These are phyloP conservation scores for Debaryomyces udenii DNA, from an alignment of 1,139 yeast genomes.

Conservation along the genomic window DNA sequence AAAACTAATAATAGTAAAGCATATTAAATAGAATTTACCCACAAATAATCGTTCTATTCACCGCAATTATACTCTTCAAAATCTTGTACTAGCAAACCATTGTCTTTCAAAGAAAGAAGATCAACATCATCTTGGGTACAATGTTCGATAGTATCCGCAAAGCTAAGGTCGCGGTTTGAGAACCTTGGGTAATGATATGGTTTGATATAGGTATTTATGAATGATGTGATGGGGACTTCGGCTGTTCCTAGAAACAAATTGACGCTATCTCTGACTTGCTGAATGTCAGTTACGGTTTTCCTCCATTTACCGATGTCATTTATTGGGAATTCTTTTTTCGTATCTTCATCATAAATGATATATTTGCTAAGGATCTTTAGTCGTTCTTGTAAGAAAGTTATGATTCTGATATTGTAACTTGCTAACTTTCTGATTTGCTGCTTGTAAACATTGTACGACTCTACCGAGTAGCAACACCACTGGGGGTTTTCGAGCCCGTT, in stretches of 20 bases:
- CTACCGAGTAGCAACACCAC: constrained; percentile 16
- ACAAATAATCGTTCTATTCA: too few species aligned
- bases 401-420: constrained; percentile 38
- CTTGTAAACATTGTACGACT: constrained; percentile 22
- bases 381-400: constrained; percentile 32
- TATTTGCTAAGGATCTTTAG: constrained; percentile 29
- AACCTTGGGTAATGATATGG: constrained; percentile 37
- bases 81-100: constrained; percentile 12
- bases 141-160: neutral
- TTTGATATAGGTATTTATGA: constrained; percentile 32
- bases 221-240: constrained; percentile 31
- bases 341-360: constrained; percentile 30
- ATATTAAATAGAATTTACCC: too few species aligned
- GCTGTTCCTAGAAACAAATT: constrained; percentile 26
- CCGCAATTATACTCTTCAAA: constrained; percentile 5
- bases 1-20: too few species aligned
- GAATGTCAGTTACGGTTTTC: constrained; percentile 30
- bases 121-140: constrained; percentile 6
- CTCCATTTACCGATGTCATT: constrained; percentile 36
- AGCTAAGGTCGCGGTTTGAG: neutral
- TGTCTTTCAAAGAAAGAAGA: constrained; percentile 7
- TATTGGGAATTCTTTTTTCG: constrained; percentile 31
- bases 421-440: constrained; percentile 29
- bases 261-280: constrained; percentile 29
- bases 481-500: constrained; percentile 23